Percentiles rank a stretch among this genome's conserved stretches.
Evolutionary conservation across 2,329 filamentous ascomycete genomes (phyloP).

Genomic region (Orbilia quercus): DNA sequence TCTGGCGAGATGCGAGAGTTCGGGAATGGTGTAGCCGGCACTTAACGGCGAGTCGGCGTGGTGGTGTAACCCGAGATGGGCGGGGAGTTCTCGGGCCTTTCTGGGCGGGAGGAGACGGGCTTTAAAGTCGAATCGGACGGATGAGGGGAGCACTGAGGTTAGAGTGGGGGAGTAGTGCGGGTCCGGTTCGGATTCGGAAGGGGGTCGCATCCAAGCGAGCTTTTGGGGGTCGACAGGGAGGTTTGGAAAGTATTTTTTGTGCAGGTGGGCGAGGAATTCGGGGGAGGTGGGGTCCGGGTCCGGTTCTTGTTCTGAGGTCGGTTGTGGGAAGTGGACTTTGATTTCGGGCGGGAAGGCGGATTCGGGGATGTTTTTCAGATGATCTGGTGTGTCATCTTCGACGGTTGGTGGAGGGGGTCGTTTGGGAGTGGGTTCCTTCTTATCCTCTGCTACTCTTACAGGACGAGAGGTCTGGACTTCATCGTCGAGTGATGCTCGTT

Average conservation of each 20-base stretch:
- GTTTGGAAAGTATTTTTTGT: slow-evolving; percentile 91
- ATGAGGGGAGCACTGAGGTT: slow-evolving; percentile 75
- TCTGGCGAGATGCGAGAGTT: slow-evolving; percentile 82
- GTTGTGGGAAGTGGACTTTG: slow-evolving; percentile 72
- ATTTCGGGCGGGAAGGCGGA: slow-evolving; percentile 60
- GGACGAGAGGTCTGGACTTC: slow-evolving; percentile 57
- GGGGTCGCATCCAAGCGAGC: slow-evolving; percentile 87
- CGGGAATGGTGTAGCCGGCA: slow-evolving; percentile 90
- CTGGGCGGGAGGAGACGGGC: slow-evolving; percentile 83
- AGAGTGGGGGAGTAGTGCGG: slow-evolving; percentile 86
- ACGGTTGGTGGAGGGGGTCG: slow-evolving; percentile 1
- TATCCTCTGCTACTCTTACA: slow-evolving; percentile 17
- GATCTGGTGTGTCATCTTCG: slow-evolving; percentile 63
- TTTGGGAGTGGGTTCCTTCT: slow-evolving; percentile 6
- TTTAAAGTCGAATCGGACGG: slow-evolving; percentile 88
- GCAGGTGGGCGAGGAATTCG: slow-evolving; percentile 83
- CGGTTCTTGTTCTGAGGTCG: slow-evolving; percentile 71
- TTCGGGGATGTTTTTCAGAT: slow-evolving; percentile 58
- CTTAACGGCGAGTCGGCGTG: slow-evolving; percentile 92
- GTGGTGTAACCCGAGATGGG: slow-evolving; percentile 85
- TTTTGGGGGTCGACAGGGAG: slow-evolving; percentile 85
- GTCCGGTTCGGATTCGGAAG: slow-evolving; percentile 73
- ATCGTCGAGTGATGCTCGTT: slow-evolving; percentile 80
- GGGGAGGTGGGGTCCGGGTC: slow-evolving; percentile 85
- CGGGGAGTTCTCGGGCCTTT: slow-evolving; percentile 78